Evolutionary conservation across 257 asterid genomes (phyloP), one percentile per base, ranked within the genome.

Genomic region (Solanum corneliomulleri): DNA sequence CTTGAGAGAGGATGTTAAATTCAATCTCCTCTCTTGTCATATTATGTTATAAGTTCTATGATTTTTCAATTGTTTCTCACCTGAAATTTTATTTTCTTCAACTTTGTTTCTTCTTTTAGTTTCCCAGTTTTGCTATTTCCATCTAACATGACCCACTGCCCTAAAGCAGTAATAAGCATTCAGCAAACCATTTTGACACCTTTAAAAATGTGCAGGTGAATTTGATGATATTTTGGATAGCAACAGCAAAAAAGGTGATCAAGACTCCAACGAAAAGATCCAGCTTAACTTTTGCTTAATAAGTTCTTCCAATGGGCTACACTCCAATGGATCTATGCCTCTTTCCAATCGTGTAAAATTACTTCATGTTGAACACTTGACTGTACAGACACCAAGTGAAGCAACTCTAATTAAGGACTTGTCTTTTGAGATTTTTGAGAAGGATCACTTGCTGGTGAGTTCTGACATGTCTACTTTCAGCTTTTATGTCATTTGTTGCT

Each of bases 401-500:
- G 89, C 94, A 87, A 91, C 92, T 71, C 97, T 96, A 87, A 93
- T 96, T 78, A 89, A 91, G 89, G 96, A 93, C 89, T 90, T 96
- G 91, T 93, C 98, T 9, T 82, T 96, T 76, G 94, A 94, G 86
- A 92, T 96, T 88, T 90, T 83, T 86, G 97, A 93, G 92, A 90
- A 88, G 87, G 93, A 93, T 88, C 94, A 95, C 89, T 91, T 96
- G 87, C 94, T 96, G 97, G 98, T 96, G 87, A 82, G 95, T 49
- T 83, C 88, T 76, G 72, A 49, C 85, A 20, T 77, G 82, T 77
- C 75, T 49, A 83, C 88, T 39, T 87, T 75, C 70, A 77, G 71
- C 86, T 62, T 77, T 86, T 89, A n/a, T 64, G 62, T 33, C 74
- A 60, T 82, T 83, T 87, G 83, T 81, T 88, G 74, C 64, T 82